These are phyloP conservation scores for Juncus effusus DNA, from an alignment of 176 grass and related monocot species.

Conservation along the genomic window DNA sequence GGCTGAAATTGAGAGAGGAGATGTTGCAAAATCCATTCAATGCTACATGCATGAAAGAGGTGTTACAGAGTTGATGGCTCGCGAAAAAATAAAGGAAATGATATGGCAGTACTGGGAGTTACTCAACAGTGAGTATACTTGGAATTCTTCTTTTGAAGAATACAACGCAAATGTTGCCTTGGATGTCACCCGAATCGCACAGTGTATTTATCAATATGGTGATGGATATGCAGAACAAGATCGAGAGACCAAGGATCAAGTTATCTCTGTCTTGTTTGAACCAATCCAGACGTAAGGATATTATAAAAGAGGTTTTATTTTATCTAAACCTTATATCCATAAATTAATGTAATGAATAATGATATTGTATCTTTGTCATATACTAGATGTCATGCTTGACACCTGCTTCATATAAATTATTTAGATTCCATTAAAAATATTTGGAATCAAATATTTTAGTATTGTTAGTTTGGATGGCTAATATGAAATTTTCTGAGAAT, in stretches of 20 bases:
- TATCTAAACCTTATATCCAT: too few species aligned
- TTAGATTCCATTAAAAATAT: too few species aligned
- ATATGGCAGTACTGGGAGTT: conserved; percentile 11
- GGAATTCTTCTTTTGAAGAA: conserved; percentile 6
- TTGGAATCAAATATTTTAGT: too few species aligned
- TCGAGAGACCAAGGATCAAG: conserved; percentile 9
- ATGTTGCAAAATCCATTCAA: conserved; percentile 26
- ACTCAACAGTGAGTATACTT: conserved; percentile 11
- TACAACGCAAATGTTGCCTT: conserved; percentile 1
- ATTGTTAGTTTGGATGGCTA: too few species aligned
- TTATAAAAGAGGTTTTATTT: too few species aligned
- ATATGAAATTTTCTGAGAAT: too few species aligned
- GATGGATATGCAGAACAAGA: conserved; percentile 28
- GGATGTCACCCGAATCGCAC: neutral
- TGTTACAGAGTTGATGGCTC: conserved; percentile 6
- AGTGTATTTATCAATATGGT: conserved; percentile 24
- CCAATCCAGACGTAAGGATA: conserved; percentile 2
- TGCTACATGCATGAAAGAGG: conserved; percentile 31
- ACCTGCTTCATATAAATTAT: too few species aligned
- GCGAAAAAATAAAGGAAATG: conserved; percentile 17
- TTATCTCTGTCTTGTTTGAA: conserved; percentile 18
- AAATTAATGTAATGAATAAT: too few species aligned
- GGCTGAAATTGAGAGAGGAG: conserved; percentile 20
- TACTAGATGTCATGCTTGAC: too few species aligned
- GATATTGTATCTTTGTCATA: too few species aligned